Evolutionary conservation across 305 asterid species (phyloP).

Genomic region (Andrographis paniculata): DNA sequence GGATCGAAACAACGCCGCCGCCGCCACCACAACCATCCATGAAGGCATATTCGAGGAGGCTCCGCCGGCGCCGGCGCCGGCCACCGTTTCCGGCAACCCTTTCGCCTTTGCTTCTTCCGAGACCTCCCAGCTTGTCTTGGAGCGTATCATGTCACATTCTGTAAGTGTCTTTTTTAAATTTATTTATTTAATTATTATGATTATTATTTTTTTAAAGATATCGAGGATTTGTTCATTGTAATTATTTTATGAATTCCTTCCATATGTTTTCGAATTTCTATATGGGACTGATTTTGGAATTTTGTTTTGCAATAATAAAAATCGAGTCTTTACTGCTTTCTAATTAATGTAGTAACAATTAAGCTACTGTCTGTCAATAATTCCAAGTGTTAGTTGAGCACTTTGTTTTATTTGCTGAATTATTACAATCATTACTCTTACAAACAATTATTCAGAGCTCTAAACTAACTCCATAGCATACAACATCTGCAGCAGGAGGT

Average conservation of each 20-base stretch:
- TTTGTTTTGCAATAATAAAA: no score
- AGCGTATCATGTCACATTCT: constrained; percentile 81
- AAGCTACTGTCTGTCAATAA: no score
- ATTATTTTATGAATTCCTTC: neutral
- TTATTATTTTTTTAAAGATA: no score
- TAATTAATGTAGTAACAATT: constrained; percentile 23
- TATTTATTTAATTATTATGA: neutral
- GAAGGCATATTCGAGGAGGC: constrained; percentile 19
- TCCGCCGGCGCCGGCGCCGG: constrained; percentile 46
- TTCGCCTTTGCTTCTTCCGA: constrained; percentile 81
- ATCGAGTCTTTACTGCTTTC: no score
- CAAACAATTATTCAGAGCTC: no score
- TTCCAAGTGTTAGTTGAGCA: no score
- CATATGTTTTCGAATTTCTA: neutral
- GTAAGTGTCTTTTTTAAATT: neutral
- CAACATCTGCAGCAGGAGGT: constrained; percentile 60
- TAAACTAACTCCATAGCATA: no score
- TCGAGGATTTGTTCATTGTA: no score
- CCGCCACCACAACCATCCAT: no score
- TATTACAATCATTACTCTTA: no score
- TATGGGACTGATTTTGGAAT: no score
- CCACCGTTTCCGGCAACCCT: constrained; percentile 60
- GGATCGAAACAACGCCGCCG: constrained; percentile 13
- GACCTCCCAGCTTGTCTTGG: constrained; percentile 88
- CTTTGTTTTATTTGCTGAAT: no score